phyloP scores from a whole-genome alignment of 441 rosid species.

The Syzygium malaccense region DNA sequence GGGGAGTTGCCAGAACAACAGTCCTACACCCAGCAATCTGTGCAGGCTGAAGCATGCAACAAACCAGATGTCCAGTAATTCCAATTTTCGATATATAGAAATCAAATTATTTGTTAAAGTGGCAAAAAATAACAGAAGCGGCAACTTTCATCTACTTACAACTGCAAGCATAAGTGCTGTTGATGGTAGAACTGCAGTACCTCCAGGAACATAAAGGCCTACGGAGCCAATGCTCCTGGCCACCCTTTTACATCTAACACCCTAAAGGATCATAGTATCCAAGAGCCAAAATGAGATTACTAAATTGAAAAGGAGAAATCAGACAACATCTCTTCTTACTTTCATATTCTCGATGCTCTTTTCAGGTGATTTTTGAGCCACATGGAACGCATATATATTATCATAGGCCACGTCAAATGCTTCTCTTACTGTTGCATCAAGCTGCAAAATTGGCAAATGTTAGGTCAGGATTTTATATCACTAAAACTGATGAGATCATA shows the following conservation, averaged over 20 bases:
- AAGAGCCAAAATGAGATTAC: background rate
- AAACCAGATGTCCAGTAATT: constrained; percentile 9
- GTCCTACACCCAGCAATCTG: constrained; percentile 95
- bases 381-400: constrained; percentile 83
- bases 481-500: background rate
- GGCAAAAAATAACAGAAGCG: background rate
- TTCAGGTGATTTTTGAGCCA: constrained; percentile 67
- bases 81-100: background rate
- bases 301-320: background rate
- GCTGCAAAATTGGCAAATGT: constrained; percentile 24
- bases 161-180: constrained; percentile 89
- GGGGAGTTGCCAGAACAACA: constrained; percentile 90
- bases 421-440: constrained; percentile 53
- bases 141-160: constrained; percentile 33
- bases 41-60: constrained; percentile 57
- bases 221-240: constrained; percentile 83
- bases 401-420: constrained; percentile 92
- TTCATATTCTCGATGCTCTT: constrained; percentile 68
- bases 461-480: background rate
- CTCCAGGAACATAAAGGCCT: constrained; percentile 95
- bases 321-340: constrained; percentile 30
- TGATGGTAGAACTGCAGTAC: constrained; percentile 92
- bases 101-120: background rate
- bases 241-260: constrained; percentile 85
- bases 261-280: constrained; percentile 29